Conservation (phyloP, 257 asterid species). For the Salvia hispanica region DNA sequence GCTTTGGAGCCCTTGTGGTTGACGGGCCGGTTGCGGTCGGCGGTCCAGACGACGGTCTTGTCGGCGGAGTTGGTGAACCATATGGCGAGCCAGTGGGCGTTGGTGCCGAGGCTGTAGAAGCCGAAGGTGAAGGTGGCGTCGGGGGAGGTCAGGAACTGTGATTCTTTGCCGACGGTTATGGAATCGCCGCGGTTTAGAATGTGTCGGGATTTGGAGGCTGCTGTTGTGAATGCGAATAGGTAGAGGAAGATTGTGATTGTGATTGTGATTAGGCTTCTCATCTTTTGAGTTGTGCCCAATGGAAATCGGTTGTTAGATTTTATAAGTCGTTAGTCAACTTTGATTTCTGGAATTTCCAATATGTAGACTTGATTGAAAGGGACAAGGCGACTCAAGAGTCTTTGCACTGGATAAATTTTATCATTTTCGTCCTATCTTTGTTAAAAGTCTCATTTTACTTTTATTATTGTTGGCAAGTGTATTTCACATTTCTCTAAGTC, state of each 20-base stretch:
- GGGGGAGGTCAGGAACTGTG: constrained; percentile 49
- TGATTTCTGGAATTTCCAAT: no score
- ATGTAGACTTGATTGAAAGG: no score
- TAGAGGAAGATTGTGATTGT: constrained; percentile 6
- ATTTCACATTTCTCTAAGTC: no score
- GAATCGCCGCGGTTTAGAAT: constrained; percentile 42
- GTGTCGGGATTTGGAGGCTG: constrained; percentile 33
- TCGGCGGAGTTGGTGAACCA: constrained; percentile 70
- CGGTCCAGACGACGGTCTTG: constrained; percentile 66
- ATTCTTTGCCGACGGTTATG: constrained; percentile 45
- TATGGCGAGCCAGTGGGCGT: constrained; percentile 65
- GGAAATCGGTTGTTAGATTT: no score
- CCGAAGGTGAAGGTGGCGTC: constrained; percentile 65
- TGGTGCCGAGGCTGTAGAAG: constrained; percentile 47
- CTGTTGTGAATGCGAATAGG: not conserved
- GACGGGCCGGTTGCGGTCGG: constrained; percentile 63
- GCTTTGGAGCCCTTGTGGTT: constrained; percentile 48
- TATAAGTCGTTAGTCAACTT: no score
- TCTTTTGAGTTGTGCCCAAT: not conserved
- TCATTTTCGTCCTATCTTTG: no score
- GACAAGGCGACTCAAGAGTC: no score
- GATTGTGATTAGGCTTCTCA: constrained; percentile 34
- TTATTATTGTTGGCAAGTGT: no score
- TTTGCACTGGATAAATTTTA: no score
- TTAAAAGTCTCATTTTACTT: no score